Evolutionary conservation across 495 filamentous ascomycete genomes (phyloP).

Genomic region (Aspergillus affinis): DNA sequence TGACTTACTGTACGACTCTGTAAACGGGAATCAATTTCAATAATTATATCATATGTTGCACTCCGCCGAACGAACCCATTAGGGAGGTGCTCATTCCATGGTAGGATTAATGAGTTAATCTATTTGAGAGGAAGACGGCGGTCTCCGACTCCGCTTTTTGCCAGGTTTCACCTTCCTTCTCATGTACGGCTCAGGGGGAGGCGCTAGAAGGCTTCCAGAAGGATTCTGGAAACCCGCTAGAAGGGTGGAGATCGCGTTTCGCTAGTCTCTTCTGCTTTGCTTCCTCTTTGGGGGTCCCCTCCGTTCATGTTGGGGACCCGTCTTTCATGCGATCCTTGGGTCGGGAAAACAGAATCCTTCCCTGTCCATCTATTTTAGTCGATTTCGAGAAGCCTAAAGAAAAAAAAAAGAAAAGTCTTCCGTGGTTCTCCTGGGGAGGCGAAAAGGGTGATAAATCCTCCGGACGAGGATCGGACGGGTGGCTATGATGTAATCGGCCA

Average conservation of each 20-base stretch:
- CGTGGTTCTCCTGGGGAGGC: not conserved
- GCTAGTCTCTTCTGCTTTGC: not conserved
- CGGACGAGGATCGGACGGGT: no score
- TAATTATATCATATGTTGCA: not conserved
- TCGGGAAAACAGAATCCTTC: not conserved
- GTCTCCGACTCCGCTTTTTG: not conserved
- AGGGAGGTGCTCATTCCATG: constrained; percentile 7
- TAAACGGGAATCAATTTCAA: not conserved
- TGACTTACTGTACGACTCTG: no score
- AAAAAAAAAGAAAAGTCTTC: not conserved
- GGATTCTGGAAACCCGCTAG: constrained; percentile 34
- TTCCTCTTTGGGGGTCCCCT: not conserved
- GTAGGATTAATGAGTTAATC: constrained; percentile 16
- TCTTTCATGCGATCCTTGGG: not conserved
- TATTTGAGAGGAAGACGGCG: constrained; percentile 2
- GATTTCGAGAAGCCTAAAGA: not conserved
- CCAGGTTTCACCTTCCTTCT: not conserved
- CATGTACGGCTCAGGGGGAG: constrained; percentile 2
- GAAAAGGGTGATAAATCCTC: not conserved
- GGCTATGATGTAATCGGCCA: not conserved
- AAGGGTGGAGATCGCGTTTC: constrained; percentile 16
- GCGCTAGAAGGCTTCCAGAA: constrained; percentile 41
- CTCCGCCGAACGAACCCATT: not conserved
- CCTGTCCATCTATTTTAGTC: not conserved
- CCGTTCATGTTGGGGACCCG: no score